A percentile compares a stretch with the other conserved stretches of the same genome.
phyloP scores from a whole-genome alignment of 257 asterid genomes.

The Avicennia marina region DNA sequence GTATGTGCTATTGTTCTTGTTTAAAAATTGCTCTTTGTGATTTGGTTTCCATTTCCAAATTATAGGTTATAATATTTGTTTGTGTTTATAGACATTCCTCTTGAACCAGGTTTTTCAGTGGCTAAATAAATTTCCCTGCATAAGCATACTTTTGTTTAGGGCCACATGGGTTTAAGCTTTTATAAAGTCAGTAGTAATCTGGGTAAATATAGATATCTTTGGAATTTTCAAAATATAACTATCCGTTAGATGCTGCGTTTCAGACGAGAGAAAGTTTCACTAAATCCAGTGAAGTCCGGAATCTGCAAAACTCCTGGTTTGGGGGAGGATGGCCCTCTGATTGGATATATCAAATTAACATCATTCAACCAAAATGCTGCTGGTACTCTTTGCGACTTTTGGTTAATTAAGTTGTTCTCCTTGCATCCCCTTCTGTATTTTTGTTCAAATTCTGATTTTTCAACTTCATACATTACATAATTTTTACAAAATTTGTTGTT shows the following conservation, averaged over 20 bases:
- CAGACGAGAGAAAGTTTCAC: constrained; percentile 81
- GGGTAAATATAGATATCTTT: not conserved
- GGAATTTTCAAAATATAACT: constrained; percentile 18
- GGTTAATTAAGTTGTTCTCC: not conserved
- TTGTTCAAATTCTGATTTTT: constrained; percentile 4
- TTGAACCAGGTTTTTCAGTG: constrained; percentile 8
- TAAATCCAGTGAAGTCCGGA: constrained; percentile 92
- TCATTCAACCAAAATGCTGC: constrained; percentile 96
- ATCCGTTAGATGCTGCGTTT: constrained; percentile 26
- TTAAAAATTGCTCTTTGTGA: not conserved
- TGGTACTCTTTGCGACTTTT: constrained; percentile 40
- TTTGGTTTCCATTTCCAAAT: constrained; percentile 4
- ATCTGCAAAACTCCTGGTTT: constrained; percentile 63
- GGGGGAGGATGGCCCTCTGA: constrained; percentile 55
- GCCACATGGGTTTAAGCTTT: constrained; percentile 7
- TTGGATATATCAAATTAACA: constrained; percentile 90
- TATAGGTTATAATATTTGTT: not conserved
- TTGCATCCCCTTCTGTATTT: not conserved
- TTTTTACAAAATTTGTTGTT: not conserved
- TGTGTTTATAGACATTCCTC: constrained; percentile 1
- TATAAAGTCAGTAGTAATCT: not conserved
- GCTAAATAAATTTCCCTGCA: not conserved
- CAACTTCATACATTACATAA: not conserved
- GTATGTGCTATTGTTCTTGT: constrained; percentile 40
- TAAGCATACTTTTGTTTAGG: not conserved